These are phyloP conservation scores for Durio zibethinus DNA, from an alignment of 345 rosid species.

Conservation along the genomic window DNA sequence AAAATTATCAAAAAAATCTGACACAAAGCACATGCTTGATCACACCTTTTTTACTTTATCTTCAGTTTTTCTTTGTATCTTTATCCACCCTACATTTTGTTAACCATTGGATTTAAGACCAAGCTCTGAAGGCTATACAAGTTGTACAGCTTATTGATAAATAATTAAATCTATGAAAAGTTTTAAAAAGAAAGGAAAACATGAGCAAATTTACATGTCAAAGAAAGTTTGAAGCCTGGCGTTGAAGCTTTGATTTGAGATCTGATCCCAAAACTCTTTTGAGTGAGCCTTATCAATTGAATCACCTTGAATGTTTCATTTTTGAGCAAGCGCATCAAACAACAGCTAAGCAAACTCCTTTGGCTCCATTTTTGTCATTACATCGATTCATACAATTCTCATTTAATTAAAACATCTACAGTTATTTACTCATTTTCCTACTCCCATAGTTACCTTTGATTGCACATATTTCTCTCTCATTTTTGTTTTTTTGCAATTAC, in stretches of 20 bases:
- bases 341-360: conserved; percentile 67
- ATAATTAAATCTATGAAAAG: neutral
- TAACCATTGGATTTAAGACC: neutral
- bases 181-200: neutral
- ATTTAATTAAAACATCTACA: neutral
- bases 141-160: neutral
- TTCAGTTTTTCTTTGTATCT: conserved; percentile 73
- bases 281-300: conserved; percentile 46
- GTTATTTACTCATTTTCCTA: neutral
- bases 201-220: conserved; percentile 46
- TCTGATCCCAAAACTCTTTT: conserved; percentile 75
- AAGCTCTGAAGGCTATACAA: neutral
- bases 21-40: conserved; percentile 16
- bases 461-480: no score
- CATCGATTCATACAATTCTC: neutral
- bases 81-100: conserved; percentile 69
- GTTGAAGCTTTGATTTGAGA: conserved; percentile 68
- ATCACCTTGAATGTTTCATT: conserved; percentile 46
- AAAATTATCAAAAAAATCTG: neutral
- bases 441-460: no score
- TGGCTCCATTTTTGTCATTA: conserved; percentile 59
- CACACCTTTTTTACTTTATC: conserved; percentile 69
- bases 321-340: conserved; percentile 68
- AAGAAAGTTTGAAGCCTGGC: conserved; percentile 71
- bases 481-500: no score